Conservation (phyloP, 768 basidiomycete genomes). For the Rossbeevera mucosa region DNA sequence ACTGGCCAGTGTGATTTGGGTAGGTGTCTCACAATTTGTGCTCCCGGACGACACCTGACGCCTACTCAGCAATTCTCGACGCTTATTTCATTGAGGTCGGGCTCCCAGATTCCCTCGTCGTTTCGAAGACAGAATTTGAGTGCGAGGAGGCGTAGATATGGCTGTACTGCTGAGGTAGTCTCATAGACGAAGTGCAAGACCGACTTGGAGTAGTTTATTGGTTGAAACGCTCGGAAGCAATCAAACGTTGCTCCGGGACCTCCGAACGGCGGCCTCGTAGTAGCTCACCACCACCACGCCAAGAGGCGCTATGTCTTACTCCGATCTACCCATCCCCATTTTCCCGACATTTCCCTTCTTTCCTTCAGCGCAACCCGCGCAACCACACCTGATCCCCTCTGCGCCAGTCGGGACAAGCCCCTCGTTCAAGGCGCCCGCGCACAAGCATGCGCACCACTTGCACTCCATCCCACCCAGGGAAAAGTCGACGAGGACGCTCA, state of each 20-base stretch:
- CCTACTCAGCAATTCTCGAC: constrained; percentile 50
- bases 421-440: constrained; percentile 67
- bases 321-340: constrained; percentile 17
- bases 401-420: neutral
- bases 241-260: neutral
- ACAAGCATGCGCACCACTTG: constrained; percentile 84
- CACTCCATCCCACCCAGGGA: constrained; percentile 84
- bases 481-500: constrained; percentile 84
- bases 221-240: neutral
- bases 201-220: no score
- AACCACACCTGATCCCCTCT: constrained; percentile 15
- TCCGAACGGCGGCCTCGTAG: neutral
- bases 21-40: constrained; percentile 27
- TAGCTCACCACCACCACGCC: neutral
- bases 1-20: constrained; percentile 93
- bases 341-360: constrained; percentile 20
- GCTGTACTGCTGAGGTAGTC: no score
- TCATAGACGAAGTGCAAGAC: no score
- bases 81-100: constrained; percentile 76
- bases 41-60: neutral
- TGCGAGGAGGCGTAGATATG: constrained; percentile 93
- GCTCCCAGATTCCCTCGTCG: constrained; percentile 95
- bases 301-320: constrained; percentile 23
- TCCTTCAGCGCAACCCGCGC: constrained; percentile 8
- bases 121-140: constrained; percentile 92